phyloP scores from a whole-genome alignment of 2,329 filamentous ascomycete species.

The Alternaria triticina region DNA sequence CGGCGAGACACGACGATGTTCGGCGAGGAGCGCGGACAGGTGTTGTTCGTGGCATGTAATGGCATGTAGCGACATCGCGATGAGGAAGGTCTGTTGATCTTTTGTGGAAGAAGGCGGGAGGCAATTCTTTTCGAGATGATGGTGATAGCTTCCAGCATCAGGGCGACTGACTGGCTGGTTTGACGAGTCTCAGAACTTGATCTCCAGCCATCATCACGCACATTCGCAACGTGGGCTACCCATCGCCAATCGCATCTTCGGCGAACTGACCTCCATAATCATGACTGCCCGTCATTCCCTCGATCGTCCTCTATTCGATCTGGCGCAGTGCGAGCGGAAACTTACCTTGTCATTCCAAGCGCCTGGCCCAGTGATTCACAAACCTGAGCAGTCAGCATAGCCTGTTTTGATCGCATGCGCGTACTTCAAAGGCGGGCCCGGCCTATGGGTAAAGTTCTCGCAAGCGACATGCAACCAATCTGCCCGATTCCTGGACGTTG shows the following conservation, averaged over 20 bases:
- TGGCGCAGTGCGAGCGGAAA: background rate
- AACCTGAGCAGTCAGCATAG: constrained; percentile 19
- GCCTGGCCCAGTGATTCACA: constrained; percentile 5
- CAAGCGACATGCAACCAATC: constrained; percentile 10
- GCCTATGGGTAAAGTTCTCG: constrained; percentile 6
- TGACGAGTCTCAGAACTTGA: background rate
- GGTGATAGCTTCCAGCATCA: background rate
- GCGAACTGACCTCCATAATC: background rate
- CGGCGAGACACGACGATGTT: background rate
- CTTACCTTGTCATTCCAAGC: constrained; percentile 3
- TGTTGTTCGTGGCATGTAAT: background rate
- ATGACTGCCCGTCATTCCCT: background rate
- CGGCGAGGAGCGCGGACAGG: background rate
- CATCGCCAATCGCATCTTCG: background rate
- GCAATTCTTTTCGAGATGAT: background rate
- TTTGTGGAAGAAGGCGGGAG: background rate
- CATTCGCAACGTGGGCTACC: background rate
- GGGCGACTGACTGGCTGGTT: background rate
- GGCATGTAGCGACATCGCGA: background rate
- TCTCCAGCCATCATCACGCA: background rate
- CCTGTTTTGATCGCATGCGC: constrained; percentile 8
- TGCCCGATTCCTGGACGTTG: constrained; percentile 4
- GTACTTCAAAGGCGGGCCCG: background rate
- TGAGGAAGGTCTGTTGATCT: background rate
- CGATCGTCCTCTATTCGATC: background rate